A percentile compares a stretch with the other conserved stretches of the same genome.
Evolutionary conservation across 164 flowering plant genomes (phyloP).

Genomic region (Malania oleifera): DNA sequence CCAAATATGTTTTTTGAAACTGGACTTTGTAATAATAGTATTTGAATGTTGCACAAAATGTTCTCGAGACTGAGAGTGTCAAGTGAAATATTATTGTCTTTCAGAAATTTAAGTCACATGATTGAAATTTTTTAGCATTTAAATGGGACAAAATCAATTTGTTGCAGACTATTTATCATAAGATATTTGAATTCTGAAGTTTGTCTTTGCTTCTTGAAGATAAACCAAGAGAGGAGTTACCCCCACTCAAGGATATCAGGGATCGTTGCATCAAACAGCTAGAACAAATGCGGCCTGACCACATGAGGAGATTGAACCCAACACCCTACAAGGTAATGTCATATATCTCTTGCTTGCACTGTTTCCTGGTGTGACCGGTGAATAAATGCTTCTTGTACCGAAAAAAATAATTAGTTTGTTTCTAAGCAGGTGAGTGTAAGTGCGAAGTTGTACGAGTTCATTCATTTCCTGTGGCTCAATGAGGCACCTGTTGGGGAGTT

Average conservation of each 20-base stretch:
- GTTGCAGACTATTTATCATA: too few relatives aligned
- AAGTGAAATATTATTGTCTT: too few relatives aligned
- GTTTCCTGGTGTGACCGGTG: background rate
- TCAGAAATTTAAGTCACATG: too few relatives aligned
- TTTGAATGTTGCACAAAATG: too few relatives aligned
- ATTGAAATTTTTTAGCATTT: too few relatives aligned
- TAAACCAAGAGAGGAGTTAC: constrained; percentile 56
- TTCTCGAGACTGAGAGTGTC: too few relatives aligned
- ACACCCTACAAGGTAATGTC: constrained; percentile 90
- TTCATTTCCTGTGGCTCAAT: constrained; percentile 96
- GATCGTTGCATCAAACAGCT: constrained; percentile 78
- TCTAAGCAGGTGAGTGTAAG: constrained; percentile 86
- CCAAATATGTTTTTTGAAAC: too few relatives aligned
- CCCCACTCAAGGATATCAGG: constrained; percentile 56
- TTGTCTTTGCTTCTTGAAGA: constrained; percentile 33
- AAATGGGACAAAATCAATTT: too few relatives aligned
- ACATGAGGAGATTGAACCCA: constrained; percentile 95
- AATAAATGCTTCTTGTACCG: background rate
- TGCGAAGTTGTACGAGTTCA: constrained; percentile 91
- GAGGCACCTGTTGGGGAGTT: constrained; percentile 99
- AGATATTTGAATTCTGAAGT: too few relatives aligned
- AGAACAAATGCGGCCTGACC: constrained; percentile 93
- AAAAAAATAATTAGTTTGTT: background rate
- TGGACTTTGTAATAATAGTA: too few relatives aligned
- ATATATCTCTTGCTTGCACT: background rate